Base-by-base conservation (phyloP, 495 filamentous ascomycete genomes). In the Aspergillus steynii region DNA sequence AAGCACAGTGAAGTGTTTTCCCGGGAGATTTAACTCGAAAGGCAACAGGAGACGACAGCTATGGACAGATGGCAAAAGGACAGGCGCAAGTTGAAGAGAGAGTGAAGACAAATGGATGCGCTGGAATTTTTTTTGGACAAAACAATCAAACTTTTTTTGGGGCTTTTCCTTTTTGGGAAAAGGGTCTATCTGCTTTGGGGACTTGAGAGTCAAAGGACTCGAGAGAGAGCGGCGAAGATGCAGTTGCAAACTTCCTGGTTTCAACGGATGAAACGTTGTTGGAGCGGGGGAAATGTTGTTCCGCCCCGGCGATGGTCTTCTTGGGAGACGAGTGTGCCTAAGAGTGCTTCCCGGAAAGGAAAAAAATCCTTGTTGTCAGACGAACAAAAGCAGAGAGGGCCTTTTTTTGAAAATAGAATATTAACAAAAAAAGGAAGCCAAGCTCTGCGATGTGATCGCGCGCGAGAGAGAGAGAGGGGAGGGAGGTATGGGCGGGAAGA, bases 1-100 rank as follows among this genome's bases (percentile, higher is more conserved):
- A 77, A 74, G 57, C 74, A 79, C 76, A 79, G 65, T 75, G 56
- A 79, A 79, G 76, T 79, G 76, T 77, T 79, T 79, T 71, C 70
- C 66, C 48, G 26, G 26, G 29, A 29, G 53, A 46, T 29, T 37
- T 50, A 49, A 61, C 51, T 53, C 55, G 58, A 61, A 55, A 57
- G 56, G 54, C 57, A 51, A 53, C 58, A 42, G 26, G 34, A 29
- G 28, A 60, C 42, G 50, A 49, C 57, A 62, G 57, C 51, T 59
- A 58, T 42, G 48, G 28, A 61, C 61, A 69, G 29, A 46, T n/a
- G 42, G 62, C 59, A 67, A 59, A 50, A 20, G 34, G 55, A 62
- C 65, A 60, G 62, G 48, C 57, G 50, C 64, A 64, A 65, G 64
- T 59, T 58, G 56, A 64, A 69, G 59, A 64, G 53, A 61, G 63